Evolutionary conservation across 345 rosid species (phyloP).

Genomic region (Aquilaria malaccensis): DNA sequence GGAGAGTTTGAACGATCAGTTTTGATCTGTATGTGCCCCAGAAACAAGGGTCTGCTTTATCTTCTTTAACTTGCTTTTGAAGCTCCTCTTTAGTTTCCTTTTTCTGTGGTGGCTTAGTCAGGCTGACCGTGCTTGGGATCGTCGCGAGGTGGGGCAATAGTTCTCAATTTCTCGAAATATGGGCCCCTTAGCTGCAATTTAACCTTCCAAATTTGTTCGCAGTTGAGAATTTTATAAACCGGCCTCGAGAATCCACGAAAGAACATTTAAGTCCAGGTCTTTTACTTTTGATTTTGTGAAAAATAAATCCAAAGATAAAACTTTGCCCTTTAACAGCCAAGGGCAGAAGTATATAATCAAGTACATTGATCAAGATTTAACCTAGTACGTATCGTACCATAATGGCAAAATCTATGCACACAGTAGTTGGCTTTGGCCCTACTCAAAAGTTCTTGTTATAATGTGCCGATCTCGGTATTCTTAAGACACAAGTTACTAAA

Average conservation of each 20-base stretch:
- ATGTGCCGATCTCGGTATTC: no score
- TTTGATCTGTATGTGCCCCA: constrained; percentile 9
- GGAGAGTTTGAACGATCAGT: constrained; percentile 13
- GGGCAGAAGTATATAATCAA: constrained; percentile 7
- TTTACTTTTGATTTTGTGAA: no score
- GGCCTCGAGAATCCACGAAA: constrained; percentile 27
- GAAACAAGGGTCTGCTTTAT: constrained; percentile 16
- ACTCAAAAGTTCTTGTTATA: background rate
- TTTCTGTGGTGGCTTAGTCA: constrained; percentile 15
- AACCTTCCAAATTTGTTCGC: constrained; percentile 17
- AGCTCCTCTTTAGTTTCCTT: constrained; percentile 11
- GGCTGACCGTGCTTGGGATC: constrained; percentile 7
- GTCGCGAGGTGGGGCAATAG: background rate
- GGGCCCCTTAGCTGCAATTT: constrained; percentile 15
- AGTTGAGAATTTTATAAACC: constrained; percentile 25
- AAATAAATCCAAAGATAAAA: constrained; percentile 12
- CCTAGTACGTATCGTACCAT: constrained; percentile 24
- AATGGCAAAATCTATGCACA: background rate
- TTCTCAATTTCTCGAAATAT: background rate
- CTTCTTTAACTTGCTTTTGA: constrained; percentile 26
- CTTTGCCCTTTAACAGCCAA: constrained; percentile 7
- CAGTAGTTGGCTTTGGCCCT: background rate
- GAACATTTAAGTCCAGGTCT: no score
- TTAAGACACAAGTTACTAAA: no score
- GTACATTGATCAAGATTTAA: constrained; percentile 10